Evolutionary conservation across 371 early-diverging fungal species (phyloP).

Genomic region (Capillidium heterosporum): DNA sequence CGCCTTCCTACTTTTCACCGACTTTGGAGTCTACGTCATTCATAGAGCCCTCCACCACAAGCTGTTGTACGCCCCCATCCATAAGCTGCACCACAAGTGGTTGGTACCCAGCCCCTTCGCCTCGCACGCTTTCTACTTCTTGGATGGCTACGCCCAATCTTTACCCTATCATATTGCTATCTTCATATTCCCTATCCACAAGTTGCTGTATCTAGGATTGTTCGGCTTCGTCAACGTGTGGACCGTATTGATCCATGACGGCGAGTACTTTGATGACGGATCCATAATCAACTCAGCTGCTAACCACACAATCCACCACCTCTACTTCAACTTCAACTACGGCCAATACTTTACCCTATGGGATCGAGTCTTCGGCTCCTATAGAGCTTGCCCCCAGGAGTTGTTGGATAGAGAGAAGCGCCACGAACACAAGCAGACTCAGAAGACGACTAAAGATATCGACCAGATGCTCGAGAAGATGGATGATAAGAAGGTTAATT

Average conservation of each 20-base stretch:
- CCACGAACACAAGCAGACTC: slow-evolving; percentile 38
- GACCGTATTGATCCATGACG: slow-evolving; percentile 95
- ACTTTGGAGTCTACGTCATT: slow-evolving; percentile 85
- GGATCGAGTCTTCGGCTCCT: slow-evolving; percentile 55
- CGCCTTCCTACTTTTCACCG: slow-evolving; percentile 76
- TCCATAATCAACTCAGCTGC: slow-evolving; percentile 57
- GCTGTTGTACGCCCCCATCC: slow-evolving; percentile 61
- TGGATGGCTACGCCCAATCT: slow-evolving; percentile 88
- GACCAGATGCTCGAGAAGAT: slow-evolving; percentile 12
- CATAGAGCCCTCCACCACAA: slow-evolving; percentile 84
- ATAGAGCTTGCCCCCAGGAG: slow-evolving; percentile 47
- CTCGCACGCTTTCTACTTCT: slow-evolving; percentile 87
- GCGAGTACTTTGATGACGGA: slow-evolving; percentile 15
- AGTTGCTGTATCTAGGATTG: slow-evolving; percentile 58
- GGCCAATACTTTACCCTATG: slow-evolving; percentile 90
- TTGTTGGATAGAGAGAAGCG: slow-evolving; percentile 37
- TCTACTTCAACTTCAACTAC: slow-evolving; percentile 96
- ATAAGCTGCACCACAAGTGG: slow-evolving; percentile 44
- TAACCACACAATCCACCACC: slow-evolving; percentile 89
- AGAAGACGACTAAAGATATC: slow-evolving; percentile 44
- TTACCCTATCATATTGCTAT: slow-evolving; percentile 85
- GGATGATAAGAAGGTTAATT: background rate
- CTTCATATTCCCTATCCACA: slow-evolving; percentile 76
- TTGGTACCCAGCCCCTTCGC: slow-evolving; percentile 87
- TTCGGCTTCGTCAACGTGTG: slow-evolving; percentile 86